Evolutionary conservation across 768 basidiomycete genomes (phyloP).

Genomic region (Scleroderma citrinum): DNA sequence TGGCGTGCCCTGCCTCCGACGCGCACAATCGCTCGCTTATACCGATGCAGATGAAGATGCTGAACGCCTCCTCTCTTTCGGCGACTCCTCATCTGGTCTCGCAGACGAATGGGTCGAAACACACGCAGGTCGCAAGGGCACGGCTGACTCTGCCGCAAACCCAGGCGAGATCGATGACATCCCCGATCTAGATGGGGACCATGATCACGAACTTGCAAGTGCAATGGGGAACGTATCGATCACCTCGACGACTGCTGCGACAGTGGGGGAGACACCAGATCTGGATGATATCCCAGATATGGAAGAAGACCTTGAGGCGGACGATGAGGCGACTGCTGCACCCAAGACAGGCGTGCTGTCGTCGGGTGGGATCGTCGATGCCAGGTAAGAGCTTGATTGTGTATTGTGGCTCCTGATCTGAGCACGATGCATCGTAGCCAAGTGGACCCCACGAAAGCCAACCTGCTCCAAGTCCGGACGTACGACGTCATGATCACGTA

Average conservation of each 20-base stretch:
- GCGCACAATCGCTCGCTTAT: slow-evolving; percentile 88
- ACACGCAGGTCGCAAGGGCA: slow-evolving; percentile 70
- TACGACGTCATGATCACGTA: slow-evolving; percentile 99
- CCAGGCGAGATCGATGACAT: slow-evolving; percentile 76
- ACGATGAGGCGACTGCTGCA: slow-evolving; percentile 78
- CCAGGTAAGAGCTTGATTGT: slow-evolving; percentile 36
- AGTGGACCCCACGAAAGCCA: slow-evolving; percentile 64
- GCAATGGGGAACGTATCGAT: slow-evolving; percentile 44
- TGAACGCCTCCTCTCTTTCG: slow-evolving; percentile 85
- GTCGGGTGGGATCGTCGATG: slow-evolving; percentile 35
- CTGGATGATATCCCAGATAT: slow-evolving; percentile 98
- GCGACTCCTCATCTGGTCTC: slow-evolving; percentile 45
- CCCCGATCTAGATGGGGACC: slow-evolving; percentile 70
- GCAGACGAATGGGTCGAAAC: slow-evolving; percentile 99
- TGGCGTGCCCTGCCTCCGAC: slow-evolving; percentile 93
- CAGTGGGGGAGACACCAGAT: slow-evolving; percentile 67
- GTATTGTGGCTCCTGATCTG: slow-evolving; percentile 1
- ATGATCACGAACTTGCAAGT: slow-evolving; percentile 31
- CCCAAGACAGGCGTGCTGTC: slow-evolving; percentile 36
- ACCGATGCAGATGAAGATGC: slow-evolving; percentile 96
- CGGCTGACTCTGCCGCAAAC: slow-evolving; percentile 48
- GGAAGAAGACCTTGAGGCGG: slow-evolving; percentile 91
- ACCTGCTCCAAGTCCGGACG: slow-evolving; percentile 91
- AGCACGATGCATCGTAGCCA: slow-evolving; percentile 34
- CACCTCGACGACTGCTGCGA: slow-evolving; percentile 28